Conservation (phyloP, 1,284 basidiomycete genomes). For the Fomitopsis palustris region DNA sequence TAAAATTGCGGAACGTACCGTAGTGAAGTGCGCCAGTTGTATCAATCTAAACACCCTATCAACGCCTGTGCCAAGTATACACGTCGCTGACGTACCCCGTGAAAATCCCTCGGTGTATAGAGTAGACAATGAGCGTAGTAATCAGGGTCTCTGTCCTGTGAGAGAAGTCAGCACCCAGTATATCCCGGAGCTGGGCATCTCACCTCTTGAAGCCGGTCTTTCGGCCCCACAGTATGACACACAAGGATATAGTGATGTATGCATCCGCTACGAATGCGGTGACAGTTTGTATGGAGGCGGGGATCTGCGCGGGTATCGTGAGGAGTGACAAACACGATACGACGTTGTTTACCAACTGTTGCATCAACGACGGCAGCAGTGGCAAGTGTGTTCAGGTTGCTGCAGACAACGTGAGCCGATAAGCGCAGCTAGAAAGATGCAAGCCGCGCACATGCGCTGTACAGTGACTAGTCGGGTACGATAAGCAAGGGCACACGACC, state of each 20-base stretch:
- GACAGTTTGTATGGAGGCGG: constrained; percentile 4
- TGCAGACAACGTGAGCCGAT: background rate
- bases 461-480: background rate
- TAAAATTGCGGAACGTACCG: constrained; percentile 4
- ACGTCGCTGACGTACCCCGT: constrained; percentile 1
- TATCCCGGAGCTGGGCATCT: background rate
- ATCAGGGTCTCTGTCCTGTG: constrained; percentile 6
- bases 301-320: background rate
- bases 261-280: constrained; percentile 4
- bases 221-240: constrained; percentile 1
- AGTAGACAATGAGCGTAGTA: constrained; percentile 3
- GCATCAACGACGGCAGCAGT: constrained; percentile 1
- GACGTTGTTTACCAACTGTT: background rate
- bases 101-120: constrained; percentile 8
- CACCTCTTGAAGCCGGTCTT: constrained; percentile 6
- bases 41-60: background rate
- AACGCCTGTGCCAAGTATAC: background rate
- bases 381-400: background rate
- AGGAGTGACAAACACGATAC: background rate
- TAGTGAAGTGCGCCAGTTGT: constrained; percentile 6
- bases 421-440: background rate
- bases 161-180: background rate
- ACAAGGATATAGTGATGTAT: constrained; percentile 3
- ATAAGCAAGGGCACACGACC: background rate
- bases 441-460: background rate